These are phyloP conservation scores for Lachnellula subtilissima DNA, from an alignment of 2,329 filamentous ascomycete species.

Conservation along the genomic window DNA sequence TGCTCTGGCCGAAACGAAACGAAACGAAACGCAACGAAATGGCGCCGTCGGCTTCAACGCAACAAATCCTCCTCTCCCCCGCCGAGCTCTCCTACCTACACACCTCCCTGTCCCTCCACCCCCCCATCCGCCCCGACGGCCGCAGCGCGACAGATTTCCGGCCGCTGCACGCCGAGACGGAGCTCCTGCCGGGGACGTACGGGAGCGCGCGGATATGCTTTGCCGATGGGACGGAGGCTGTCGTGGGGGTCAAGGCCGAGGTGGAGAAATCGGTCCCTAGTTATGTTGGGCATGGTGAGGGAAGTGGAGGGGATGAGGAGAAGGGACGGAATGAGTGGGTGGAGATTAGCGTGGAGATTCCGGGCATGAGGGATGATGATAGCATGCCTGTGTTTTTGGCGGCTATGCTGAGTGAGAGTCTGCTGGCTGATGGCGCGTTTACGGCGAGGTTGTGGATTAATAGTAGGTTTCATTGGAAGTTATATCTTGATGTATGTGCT, in stretches of 20 bases:
- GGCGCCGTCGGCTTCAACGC: conserved; percentile 47
- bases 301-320: conserved; percentile 31
- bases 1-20: background rate
- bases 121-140: conserved; percentile 86
- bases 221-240: conserved; percentile 89
- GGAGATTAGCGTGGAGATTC: conserved; percentile 87
- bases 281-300: conserved; percentile 34
- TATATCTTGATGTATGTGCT: conserved; percentile 81
- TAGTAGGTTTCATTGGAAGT: conserved; percentile 86
- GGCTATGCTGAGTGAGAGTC: conserved; percentile 81
- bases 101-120: conserved; percentile 72
- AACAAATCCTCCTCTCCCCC: conserved; percentile 77
- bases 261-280: conserved; percentile 64
- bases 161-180: conserved; percentile 82
- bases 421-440: conserved; percentile 69
- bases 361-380: conserved; percentile 87
- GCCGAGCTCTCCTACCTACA: conserved; percentile 96
- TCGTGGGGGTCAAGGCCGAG: conserved; percentile 93
- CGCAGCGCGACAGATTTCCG: conserved; percentile 82
- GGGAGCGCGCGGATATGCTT: conserved; percentile 92
- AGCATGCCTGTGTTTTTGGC: conserved; percentile 79
- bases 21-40: conserved; percentile 30
- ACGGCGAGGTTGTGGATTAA: conserved; percentile 79
- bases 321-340: conserved; percentile 68
- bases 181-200: conserved; percentile 83